Evolutionary conservation across 148 eudicot species (phyloP).

Genomic region (Rhododendron kiyosumense): DNA sequence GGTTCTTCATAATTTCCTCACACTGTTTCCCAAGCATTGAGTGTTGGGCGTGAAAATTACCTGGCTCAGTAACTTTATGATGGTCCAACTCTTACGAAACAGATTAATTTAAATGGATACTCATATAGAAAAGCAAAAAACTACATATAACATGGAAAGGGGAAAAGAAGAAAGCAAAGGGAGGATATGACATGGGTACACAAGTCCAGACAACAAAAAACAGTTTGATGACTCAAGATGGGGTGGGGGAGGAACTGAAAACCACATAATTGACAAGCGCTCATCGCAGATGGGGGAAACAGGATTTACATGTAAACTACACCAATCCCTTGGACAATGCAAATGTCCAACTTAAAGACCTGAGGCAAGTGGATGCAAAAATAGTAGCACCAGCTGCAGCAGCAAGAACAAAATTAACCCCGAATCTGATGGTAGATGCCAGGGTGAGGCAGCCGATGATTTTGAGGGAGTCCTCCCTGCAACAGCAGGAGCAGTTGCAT

Average conservation of each 20-base stretch:
- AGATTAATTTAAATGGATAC: background rate
- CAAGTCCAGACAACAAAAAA: background rate
- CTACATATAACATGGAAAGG: background rate
- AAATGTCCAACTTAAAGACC: background rate
- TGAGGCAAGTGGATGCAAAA: constrained; percentile 16
- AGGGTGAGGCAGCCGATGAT: constrained; percentile 33
- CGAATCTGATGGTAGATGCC: constrained; percentile 8
- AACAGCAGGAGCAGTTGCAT: constrained; percentile 71
- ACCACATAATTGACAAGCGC: background rate
- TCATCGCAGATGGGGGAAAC: background rate
- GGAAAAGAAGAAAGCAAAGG: background rate
- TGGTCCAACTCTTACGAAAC: background rate
- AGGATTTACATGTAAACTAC: constrained; percentile 27
- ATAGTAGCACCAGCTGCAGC: constrained; percentile 23
- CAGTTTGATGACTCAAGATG: background rate
- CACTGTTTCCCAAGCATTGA: background rate
- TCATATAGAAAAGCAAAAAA: background rate
- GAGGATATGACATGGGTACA: background rate
- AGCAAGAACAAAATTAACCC: constrained; percentile 20
- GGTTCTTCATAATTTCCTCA: background rate
- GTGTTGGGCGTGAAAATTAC: background rate
- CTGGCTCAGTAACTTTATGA: background rate
- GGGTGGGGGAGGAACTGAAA: background rate
- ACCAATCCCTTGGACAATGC: constrained; percentile 5
- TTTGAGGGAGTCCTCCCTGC: constrained; percentile 73